A percentile compares a stretch with the other conserved stretches of the same genome.
These are phyloP conservation scores for Aspergillus nanangensis DNA, from an alignment of 495 filamentous ascomycete genomes.

Conservation along the genomic window DNA sequence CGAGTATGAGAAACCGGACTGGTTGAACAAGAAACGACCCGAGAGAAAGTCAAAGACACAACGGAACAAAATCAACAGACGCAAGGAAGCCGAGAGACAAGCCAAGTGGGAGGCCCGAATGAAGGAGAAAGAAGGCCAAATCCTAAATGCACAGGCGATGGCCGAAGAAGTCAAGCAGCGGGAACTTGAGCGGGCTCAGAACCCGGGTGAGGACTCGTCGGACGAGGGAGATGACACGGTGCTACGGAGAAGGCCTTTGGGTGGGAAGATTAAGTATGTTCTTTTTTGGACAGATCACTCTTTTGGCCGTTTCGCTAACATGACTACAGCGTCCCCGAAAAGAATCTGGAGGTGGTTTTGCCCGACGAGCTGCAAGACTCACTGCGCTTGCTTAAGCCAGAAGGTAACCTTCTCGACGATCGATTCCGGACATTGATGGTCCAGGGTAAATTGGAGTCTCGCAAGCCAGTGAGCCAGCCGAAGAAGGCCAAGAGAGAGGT, in stretches of 20 bases:
- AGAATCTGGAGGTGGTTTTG: constrained; percentile 80
- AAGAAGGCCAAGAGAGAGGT: constrained; percentile 73
- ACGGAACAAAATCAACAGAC: constrained; percentile 78
- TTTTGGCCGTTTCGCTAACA: constrained; percentile 19
- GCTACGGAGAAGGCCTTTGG: constrained; percentile 67
- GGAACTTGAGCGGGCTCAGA: constrained; percentile 40
- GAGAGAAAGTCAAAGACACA: constrained; percentile 81
- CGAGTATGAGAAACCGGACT: constrained; percentile 58
- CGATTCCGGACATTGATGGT: constrained; percentile 85
- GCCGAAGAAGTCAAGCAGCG: constrained; percentile 56
- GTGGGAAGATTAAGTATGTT: constrained; percentile 60
- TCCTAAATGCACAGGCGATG: constrained; percentile 59
- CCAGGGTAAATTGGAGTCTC: constrained; percentile 79
- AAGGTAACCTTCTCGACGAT: constrained; percentile 89
- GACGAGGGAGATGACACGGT: constrained; percentile 49
- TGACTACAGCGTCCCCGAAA: constrained; percentile 61
- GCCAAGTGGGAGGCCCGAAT: constrained; percentile 65
- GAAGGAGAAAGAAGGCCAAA: constrained; percentile 65
- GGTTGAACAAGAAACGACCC: constrained; percentile 64
- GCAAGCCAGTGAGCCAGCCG: constrained; percentile 68
- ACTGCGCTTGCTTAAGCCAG: constrained; percentile 80
- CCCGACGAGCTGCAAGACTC: constrained; percentile 94
- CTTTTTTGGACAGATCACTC: neutral
- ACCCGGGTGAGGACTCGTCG: constrained; percentile 50
- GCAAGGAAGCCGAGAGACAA: constrained; percentile 78